Evolutionary conservation across 805 yeast species (phyloP).

Genomic region (Metschnikowia santaceciliae): DNA sequence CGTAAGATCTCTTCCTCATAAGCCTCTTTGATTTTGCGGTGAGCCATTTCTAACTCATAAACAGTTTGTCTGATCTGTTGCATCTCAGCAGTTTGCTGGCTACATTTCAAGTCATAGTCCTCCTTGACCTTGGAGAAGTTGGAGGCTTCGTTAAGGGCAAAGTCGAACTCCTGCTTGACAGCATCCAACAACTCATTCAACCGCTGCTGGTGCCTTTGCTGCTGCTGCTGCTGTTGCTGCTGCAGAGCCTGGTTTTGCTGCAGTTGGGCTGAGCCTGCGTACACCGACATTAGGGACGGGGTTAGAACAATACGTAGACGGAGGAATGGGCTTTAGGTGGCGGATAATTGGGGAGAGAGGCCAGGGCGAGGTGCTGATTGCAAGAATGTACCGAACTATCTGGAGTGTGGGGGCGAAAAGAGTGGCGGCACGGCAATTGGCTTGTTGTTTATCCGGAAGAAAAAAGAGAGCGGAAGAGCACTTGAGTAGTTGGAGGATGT

Average conservation of each 20-base stretch:
- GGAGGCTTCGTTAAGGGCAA: slow-evolving; percentile 79
- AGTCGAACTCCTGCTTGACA: slow-evolving; percentile 85
- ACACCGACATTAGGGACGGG: slow-evolving; percentile 16
- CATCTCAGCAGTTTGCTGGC: slow-evolving; percentile 89
- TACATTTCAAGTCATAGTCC: slow-evolving; percentile 84
- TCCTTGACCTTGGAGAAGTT: slow-evolving; percentile 85
- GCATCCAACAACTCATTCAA: slow-evolving; percentile 85
- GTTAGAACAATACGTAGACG: not conserved
- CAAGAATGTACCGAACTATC: not conserved
- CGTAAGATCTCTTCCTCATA: slow-evolving; percentile 90
- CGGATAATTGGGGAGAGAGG: not conserved
- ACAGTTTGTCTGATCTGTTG: slow-evolving; percentile 92
- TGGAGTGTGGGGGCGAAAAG: slow-evolving; percentile 1
- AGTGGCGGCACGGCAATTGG: slow-evolving; percentile 5
- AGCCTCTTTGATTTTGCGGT: slow-evolving; percentile 90
- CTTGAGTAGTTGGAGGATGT: slow-evolving; percentile 8
- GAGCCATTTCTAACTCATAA: slow-evolving; percentile 89
- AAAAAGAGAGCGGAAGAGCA: slow-evolving; percentile 6
- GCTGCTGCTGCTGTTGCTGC: slow-evolving; percentile 30
- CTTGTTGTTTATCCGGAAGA: slow-evolving; percentile 3
- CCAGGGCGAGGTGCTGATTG: not conserved
- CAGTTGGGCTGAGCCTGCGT: slow-evolving; percentile 21
- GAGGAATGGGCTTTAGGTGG: not conserved
- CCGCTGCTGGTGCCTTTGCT: slow-evolving; percentile 42
- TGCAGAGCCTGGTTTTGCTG: slow-evolving; percentile 18